A percentile compares a stretch with the other conserved stretches of the same genome.
Conservation (phyloP, 1,284 basidiomycete genomes). For the Volvariella surrecta region DNA sequence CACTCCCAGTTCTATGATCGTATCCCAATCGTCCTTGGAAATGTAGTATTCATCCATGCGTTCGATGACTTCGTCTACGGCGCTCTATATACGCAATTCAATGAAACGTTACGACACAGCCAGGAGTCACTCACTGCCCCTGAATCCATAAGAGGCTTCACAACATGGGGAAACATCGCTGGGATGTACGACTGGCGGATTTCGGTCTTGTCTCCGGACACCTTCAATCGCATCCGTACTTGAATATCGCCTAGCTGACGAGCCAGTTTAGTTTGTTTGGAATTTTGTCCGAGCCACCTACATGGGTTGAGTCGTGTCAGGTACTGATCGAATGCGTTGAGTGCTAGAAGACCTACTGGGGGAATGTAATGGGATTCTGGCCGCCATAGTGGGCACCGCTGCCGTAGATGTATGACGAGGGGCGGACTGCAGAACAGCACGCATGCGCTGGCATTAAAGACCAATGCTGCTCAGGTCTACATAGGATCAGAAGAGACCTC, state of each 20-base stretch:
- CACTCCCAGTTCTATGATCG: slow-evolving; percentile 88
- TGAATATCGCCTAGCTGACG: slow-evolving; percentile 88
- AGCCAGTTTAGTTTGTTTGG: slow-evolving; percentile 78
- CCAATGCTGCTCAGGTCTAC: slow-evolving; percentile 92
- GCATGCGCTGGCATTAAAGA: slow-evolving; percentile 91
- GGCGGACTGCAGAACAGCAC: slow-evolving; percentile 81
- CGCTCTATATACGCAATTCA: slow-evolving; percentile 41
- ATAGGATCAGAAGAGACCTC: neutral
- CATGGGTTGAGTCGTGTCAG: neutral
- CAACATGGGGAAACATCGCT: slow-evolving; percentile 70
- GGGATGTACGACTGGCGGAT: slow-evolving; percentile 91
- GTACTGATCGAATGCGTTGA: slow-evolving; percentile 3
- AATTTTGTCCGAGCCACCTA: slow-evolving; percentile 97
- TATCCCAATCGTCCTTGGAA: slow-evolving; percentile 93
- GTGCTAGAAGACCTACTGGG: slow-evolving; percentile 48
- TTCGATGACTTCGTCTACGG: slow-evolving; percentile 75
- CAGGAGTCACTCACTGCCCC: slow-evolving; percentile 44
- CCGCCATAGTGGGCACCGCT: slow-evolving; percentile 60
- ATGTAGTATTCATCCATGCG: slow-evolving; percentile 94
- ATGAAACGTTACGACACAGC: neutral
- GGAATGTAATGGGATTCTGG: slow-evolving; percentile 66
- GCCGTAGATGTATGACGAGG: slow-evolving; percentile 79
- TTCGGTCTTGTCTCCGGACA: slow-evolving; percentile 84
- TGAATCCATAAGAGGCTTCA: slow-evolving; percentile 69
- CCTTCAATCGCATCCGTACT: slow-evolving; percentile 89